Evolutionary conservation across 2,329 filamentous ascomycete species (phyloP).

Genomic region (Lasiodiplodia hormozganensis): DNA sequence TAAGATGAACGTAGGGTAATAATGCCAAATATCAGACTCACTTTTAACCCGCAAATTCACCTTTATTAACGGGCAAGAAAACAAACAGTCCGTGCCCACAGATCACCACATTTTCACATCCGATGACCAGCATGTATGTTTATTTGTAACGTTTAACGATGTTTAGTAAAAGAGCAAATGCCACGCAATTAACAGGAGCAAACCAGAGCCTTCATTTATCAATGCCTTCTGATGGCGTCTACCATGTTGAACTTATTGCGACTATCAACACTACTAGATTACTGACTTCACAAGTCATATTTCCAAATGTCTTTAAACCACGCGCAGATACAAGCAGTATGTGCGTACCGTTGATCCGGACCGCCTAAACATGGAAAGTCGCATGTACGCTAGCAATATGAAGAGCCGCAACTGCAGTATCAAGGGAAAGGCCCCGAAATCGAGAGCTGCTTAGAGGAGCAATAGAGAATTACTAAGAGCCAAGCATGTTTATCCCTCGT

Average conservation of each 20-base stretch:
- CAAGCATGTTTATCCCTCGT: not conserved
- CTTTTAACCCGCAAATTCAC: not conserved
- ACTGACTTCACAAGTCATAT: not conserved
- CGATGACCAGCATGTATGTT: too few species aligned
- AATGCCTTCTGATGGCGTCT: too few species aligned
- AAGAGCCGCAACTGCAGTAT: not conserved
- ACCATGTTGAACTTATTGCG: too few species aligned
- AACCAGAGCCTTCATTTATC: too few species aligned
- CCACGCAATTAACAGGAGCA: too few species aligned
- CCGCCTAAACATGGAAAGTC: not conserved
- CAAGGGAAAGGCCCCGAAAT: not conserved
- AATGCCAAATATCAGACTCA: not conserved
- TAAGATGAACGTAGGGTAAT: not conserved
- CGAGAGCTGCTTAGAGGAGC: not conserved
- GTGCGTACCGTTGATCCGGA: not conserved
- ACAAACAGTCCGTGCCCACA: too few species aligned
- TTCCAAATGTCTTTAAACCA: too few species aligned
- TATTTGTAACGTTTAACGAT: too few species aligned
- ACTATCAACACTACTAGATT: not conserved
- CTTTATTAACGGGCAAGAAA: not conserved
- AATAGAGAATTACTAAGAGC: too few species aligned
- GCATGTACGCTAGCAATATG: not conserved
- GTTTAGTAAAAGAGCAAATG: too few species aligned
- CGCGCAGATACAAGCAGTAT: not conserved
- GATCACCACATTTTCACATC: too few species aligned